These are phyloP conservation scores for Ambrosia trifida DNA, from an alignment of 129 eudicot genomes.

Conservation along the genomic window DNA sequence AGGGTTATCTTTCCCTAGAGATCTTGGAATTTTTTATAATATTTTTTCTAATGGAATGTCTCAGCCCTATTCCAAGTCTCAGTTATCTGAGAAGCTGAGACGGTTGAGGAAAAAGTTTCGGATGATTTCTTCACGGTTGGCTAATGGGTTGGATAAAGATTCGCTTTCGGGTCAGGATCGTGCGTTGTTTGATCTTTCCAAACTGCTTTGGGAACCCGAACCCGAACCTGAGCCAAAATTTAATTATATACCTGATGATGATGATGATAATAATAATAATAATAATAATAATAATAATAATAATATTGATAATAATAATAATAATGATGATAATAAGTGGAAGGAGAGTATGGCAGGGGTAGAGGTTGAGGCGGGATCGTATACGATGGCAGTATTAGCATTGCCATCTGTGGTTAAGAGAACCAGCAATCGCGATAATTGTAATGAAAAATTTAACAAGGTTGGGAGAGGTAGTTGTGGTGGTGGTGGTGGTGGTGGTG, in stretches of 20 bases:
- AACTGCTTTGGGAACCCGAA: conserved; percentile 57
- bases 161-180: conserved; percentile 64
- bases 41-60: conserved; percentile 49
- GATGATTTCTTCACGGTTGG: conserved; percentile 46
- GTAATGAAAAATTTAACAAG: conserved; percentile 10
- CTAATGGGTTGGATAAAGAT: conserved; percentile 43
- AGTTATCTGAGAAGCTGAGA: conserved; percentile 78
- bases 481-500: conserved; percentile 15
- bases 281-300: background rate
- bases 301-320: too few species aligned
- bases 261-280: too few species aligned
- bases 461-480: background rate
- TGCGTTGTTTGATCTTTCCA: conserved; percentile 50
- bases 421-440: background rate
- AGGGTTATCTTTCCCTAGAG: conserved; percentile 56
- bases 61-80: conserved; percentile 66
- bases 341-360: conserved; percentile 40
- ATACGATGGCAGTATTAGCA: conserved; percentile 32
- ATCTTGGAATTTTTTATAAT: conserved; percentile 48
- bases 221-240: too few species aligned
- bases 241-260: too few species aligned
- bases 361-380: conserved; percentile 35
- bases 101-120: conserved; percentile 71
- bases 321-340: background rate
- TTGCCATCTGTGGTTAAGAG: conserved; percentile 37